Evolutionary conservation across 306 rosid species (phyloP), one percentile per base, ranked within the genome.

Genomic region (Potentilla sterilis): DNA sequence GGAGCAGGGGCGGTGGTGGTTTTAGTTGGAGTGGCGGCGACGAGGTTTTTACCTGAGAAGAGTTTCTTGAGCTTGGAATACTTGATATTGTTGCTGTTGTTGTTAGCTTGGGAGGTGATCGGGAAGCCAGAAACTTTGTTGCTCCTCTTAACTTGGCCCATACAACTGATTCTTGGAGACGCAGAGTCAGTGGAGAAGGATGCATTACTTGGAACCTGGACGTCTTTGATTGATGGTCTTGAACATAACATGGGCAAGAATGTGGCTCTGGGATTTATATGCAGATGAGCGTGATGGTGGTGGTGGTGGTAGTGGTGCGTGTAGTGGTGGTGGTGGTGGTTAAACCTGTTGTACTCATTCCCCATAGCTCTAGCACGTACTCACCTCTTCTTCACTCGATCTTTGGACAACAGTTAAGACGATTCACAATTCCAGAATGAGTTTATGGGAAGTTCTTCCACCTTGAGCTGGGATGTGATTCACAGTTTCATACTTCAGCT

Each of bases 181-280:
- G 87, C 62, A 68, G 97, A 92, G 59, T 88, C 95, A 7, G 75
- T 72, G 70, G 81, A 67, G 64, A 81, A 35, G 24, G 86, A 78
- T 1, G 66, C 78, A 73, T 12, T 79, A 71, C 9, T 57, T 11
- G 92, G 92, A 74, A 87, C 70, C 5, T 38, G 73, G 68, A 83
- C 96, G 19, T 72, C 81, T 37, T 73, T 77, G 75, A 81, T 77
- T 42, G 78, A 82, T 1, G 92, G 92, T 22, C 81, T 75, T 5
- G 98, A 96, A 68, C 99, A 96, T 8, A 96, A 84, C 88, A 89
- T 90, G 42, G 99, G 99, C 74, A 96, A 74, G 90, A 89, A 95
- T 80, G 86, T 84, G 81, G 49, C 76, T 82, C 78, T 87, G 21
- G 83, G 81, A 64, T 81, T 42, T 65, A 77, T 70, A n/a, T 84